Percentiles rank a stretch among this genome's conserved stretches.
Evolutionary conservation across 176 grass and related monocot species (phyloP).

Genomic region (Zoysia pacifica): DNA sequence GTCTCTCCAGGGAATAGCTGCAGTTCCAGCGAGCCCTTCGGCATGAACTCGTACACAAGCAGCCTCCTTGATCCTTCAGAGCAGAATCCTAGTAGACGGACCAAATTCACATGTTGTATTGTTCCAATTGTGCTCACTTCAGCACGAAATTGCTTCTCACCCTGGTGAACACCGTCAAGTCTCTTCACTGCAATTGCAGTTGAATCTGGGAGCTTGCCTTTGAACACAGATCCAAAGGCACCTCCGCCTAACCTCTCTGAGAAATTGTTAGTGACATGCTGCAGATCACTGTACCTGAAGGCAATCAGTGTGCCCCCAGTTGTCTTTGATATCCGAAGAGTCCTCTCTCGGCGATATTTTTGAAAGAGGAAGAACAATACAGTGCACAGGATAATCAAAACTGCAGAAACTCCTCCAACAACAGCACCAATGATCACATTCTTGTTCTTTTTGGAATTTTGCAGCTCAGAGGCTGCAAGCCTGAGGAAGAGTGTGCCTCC

Average conservation of each 20-base stretch:
- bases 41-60: conserved; percentile 86
- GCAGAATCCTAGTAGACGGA: conserved; percentile 77
- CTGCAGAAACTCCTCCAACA: conserved; percentile 43
- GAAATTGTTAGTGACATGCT: conserved; percentile 74
- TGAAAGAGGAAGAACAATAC: conserved; percentile 40
- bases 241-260: conserved; percentile 69
- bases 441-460: conserved; percentile 51
- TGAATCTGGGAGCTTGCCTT: conserved; percentile 65
- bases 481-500: conserved; percentile 70
- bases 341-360: conserved; percentile 43
- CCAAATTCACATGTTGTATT: conserved; percentile 80
- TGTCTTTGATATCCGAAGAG: conserved; percentile 53
- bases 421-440: conserved; percentile 36
- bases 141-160: conserved; percentile 92
- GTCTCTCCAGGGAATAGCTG: conserved; percentile 60
- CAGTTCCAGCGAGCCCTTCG: conserved; percentile 70
- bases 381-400: conserved; percentile 30
- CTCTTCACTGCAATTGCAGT: conserved; percentile 77
- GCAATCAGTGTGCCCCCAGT: conserved; percentile 56
- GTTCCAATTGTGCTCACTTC: conserved; percentile 91
- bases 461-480: conserved; percentile 75
- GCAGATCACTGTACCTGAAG: conserved; percentile 67
- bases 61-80: conserved; percentile 62
- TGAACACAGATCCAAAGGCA: conserved; percentile 73
- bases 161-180: conserved; percentile 72